Base-by-base conservation (phyloP, 495 filamentous ascomycete species). In the Sphaerosporella brunnea region DNA sequence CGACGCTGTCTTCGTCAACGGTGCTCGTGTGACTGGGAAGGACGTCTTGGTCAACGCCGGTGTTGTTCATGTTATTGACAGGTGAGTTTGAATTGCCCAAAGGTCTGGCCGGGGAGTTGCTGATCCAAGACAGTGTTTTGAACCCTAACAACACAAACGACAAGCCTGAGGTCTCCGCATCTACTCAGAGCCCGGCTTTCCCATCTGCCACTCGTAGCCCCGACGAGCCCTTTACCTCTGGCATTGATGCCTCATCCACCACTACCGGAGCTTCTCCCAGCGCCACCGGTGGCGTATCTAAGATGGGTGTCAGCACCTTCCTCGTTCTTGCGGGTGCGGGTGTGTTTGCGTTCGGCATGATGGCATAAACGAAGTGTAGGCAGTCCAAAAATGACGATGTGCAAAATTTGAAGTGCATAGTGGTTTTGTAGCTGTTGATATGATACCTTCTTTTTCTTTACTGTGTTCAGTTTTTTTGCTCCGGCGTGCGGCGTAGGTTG, bases 21-120 rank as follows among this genome's bases (percentile, higher is more conserved):
- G 60, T 8, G 70, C 77, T 0, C 63, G 69, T 46, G 63, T 83
- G n/a, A 52, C 78, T 8, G 60, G 62, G 24, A 51, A 73, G 2
- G 69, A 84, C 56, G 61, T 84, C 2, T 66, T 85, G 0, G 53
- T 79, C 39, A 63, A 63, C 18, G 81, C 81, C 41, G 80, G 80
- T 48, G 78, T 84, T 8, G 61, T 82, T 3, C 79, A 83, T 55
- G 61, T 80, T 24, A 71, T 81, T 50, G 73, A 80, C 51, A 63
- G 61, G 72, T 69, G 50, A 52, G 61, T 55, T 39, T 26, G n/a
- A n/a, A n/a, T n/a, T n/a, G n/a, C n/a, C n/a, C n/a, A n/a, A n/a
- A n/a, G n/a, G n/a, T n/a, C n/a, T n/a, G n/a, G n/a, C n/a, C n/a
- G n/a, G n/a, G n/a, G n/a, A n/a, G n/a, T n/a, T n/a, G n/a, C n/a